Conservation (phyloP, 2,329 filamentous ascomycete species). For the Mycocentrospora acerina region DNA sequence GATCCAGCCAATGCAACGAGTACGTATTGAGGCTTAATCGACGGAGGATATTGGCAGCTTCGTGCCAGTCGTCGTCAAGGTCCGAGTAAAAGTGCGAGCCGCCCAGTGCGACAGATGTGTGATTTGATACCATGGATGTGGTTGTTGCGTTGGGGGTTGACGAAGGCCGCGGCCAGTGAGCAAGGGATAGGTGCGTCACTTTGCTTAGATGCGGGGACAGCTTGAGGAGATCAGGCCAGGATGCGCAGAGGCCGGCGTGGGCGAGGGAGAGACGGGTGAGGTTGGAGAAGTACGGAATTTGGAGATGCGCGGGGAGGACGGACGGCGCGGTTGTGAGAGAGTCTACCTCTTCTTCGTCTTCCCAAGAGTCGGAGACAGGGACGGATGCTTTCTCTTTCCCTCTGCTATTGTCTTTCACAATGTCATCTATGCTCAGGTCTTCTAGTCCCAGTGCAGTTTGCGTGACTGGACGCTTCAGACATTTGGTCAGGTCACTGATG, state of each 20-base stretch:
- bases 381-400: constrained; percentile 15
- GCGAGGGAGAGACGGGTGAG: constrained; percentile 62
- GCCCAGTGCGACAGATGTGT: constrained; percentile 50
- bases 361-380: constrained; percentile 50
- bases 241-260: constrained; percentile 50
- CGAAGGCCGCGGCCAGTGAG: constrained; percentile 62
- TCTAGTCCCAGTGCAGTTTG: constrained; percentile 15
- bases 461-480: constrained; percentile 29
- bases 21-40: constrained; percentile 58
- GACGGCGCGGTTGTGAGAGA: constrained; percentile 1
- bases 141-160: constrained; percentile 56
- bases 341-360: constrained; percentile 47
- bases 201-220: constrained; percentile 56
- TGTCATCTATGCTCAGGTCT: constrained; percentile 12
- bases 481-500: constrained; percentile 52
- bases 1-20: constrained; percentile 62
- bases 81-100: constrained; percentile 56
- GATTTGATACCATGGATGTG: constrained; percentile 46
- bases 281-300: constrained; percentile 47
- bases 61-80: constrained; percentile 57
- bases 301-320: constrained; percentile 18
- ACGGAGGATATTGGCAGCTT: constrained; percentile 58
- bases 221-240: constrained; percentile 58
- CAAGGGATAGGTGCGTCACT: constrained; percentile 63
- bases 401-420: background rate